Base-by-base conservation (phyloP, 345 rosid genomes). In the Triadica sebifera region DNA sequence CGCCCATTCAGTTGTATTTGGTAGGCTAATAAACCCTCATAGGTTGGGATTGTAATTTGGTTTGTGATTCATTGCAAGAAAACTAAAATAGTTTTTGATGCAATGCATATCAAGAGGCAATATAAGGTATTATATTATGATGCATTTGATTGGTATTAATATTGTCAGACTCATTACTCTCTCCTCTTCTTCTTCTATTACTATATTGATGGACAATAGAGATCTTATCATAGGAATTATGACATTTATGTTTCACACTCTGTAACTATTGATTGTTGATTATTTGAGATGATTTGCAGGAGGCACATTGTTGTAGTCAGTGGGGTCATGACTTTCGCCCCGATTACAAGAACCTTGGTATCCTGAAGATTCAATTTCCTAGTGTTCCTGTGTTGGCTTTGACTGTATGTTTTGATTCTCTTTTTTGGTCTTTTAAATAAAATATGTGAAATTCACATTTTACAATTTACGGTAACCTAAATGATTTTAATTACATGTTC, bases 301-400 rank as follows among this genome's bases (percentile, higher is more conserved):
- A 94, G 88, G 98, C 98, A 75, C 98, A 94, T 88, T 94, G 98
- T 74, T 92, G 98, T 83, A 94, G 98, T 80, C 98, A 94, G 79
- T 94, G 98, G 98, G 98, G 98, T 70, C 98, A 92, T 57, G 98
- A 94, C 79, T 94, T 94, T 82, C 98, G 98, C 55, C 98, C 98
- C 17, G 98, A 94, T 75, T 94, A 94, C 83, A 94, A 92, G 82
- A 92, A 86, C 83, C 93, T 94, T 59, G 88, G 96, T 69, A 89
- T 94, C 76, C 88, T 94, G 66, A 94, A 94, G 86, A 94, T 89
- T 68, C 98, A 91, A 85, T 94, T 94, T 87, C 91, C 96, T 19
- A 85, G 76, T 70, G 91, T 94, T 70, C 97, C 97, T 6, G 74
- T 92, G 81, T 85, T 94, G 79, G 98, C 98, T 80, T 85, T 94